Evolutionary conservation across 1,284 basidiomycete genomes (phyloP), one percentile per base, ranked within the genome.

Genomic region (Heterobasidion annosum): DNA sequence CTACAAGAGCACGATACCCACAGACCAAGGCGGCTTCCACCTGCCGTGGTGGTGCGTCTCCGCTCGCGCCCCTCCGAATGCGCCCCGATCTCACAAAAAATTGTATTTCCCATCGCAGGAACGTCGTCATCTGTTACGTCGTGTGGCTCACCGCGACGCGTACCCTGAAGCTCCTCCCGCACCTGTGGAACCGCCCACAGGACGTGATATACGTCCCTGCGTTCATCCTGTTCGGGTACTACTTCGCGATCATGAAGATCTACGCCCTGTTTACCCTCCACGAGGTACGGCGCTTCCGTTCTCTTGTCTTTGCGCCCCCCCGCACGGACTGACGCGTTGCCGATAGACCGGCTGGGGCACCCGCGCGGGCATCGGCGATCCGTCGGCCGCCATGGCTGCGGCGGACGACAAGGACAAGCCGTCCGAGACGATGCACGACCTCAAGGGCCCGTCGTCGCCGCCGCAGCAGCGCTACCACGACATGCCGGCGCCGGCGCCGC

Each of bases 191-290:
- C 57, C 77, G 87, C 42, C 93, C 93, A 1, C 80, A 85, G 64
- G 88, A 95, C 65, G 80, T 95, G 63, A 84, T 95, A 62, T 83
- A 92, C 67, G 88, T 95, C 10, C 92, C 92, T 3, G 91, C 89
- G n/a, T 95, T 93, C 72, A 91, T 94, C 63, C 64, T 85, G 5
- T 94, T 94, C 65, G 91, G 91, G 25, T 94, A 95, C 68, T 88
- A 88, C 71, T 92, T 91, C 62, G 84, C 89, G 12, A 72, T 92
- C 62, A 92, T 93, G 90, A 93, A 92, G 69, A 60, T 93, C 46
- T 93, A 93, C 67, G 89, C 90, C 32, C 70, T 91, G 25, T 84
- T 82, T 67, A 93, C 90, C 42, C 73, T 93, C 53, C 89, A 92
- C 70, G 87, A 91, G 75, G 82, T 83, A 51, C 32, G 68, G 57